phyloP scores from a whole-genome alignment of 208 protist genomes.

The Acanthamoeba quina region DNA sequence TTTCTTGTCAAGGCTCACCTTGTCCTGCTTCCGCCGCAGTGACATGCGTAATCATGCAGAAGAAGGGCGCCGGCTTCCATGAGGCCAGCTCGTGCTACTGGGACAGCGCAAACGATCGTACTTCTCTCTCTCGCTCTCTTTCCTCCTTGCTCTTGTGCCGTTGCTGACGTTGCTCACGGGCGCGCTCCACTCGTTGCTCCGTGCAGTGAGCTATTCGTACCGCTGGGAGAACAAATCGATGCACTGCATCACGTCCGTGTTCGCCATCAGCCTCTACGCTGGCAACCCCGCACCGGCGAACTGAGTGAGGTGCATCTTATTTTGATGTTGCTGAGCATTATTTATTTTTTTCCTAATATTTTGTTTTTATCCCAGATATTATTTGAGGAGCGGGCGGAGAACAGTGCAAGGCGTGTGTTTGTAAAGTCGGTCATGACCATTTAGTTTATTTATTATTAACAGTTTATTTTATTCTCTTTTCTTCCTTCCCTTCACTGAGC shows the following conservation, averaged over 20 bases:
- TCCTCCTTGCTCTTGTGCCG: not conserved
- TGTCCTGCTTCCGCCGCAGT: constrained; percentile 77
- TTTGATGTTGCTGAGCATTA: not conserved
- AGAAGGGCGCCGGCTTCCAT: constrained; percentile 92
- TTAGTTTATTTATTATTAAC: no score
- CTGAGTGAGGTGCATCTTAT: not conserved
- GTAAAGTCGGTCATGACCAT: not conserved
- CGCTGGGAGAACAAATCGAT: constrained; percentile 89
- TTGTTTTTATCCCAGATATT: not conserved
- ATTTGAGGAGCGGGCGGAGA: not conserved
- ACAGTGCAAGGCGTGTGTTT: not conserved
- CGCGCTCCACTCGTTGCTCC: not conserved
- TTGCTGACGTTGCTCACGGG: not conserved
- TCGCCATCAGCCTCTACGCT: constrained; percentile 69
- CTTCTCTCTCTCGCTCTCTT: not conserved
- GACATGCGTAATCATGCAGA: constrained; percentile 91
- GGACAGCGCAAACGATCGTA: constrained; percentile 88
- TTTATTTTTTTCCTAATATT: not conserved
- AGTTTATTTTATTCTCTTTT: not conserved
- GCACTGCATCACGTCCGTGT: constrained; percentile 86
- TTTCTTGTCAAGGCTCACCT: not conserved
- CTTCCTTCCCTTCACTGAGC: no score
- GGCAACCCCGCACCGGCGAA: not conserved
- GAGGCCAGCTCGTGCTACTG: constrained; percentile 90
- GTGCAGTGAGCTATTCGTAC: constrained; percentile 78